A percentile compares a stretch with the other conserved stretches of the same genome.
Evolutionary conservation across 441 rosid species (phyloP).

Genomic region (Flueggea neowawraea): DNA sequence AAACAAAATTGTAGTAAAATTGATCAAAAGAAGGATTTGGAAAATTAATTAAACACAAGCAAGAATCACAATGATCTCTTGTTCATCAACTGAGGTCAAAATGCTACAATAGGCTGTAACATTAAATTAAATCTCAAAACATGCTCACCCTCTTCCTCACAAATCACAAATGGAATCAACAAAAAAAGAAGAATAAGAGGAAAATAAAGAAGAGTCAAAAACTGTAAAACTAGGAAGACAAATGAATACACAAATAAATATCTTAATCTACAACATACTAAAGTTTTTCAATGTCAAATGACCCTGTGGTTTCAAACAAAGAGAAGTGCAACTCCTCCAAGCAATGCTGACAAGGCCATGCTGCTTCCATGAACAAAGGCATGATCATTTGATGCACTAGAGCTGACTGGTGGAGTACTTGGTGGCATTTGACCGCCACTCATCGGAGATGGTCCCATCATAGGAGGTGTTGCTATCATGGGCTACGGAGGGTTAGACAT

Average conservation of each 20-base stretch:
- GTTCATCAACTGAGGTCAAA: slow-evolving; percentile 24
- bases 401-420: neutral
- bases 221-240: neutral
- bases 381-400: neutral
- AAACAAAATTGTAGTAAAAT: neutral
- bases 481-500: neutral
- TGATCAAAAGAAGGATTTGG: neutral
- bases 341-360: slow-evolving; percentile 19
- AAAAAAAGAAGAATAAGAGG: neutral
- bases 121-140: slow-evolving; percentile 13
- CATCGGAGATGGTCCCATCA: neutral
- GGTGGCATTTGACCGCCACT: neutral
- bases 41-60: slow-evolving; percentile 1
- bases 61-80: slow-evolving; percentile 23
- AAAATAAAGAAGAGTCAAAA: slow-evolving; percentile 1
- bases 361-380: slow-evolving; percentile 23
- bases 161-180: slow-evolving; percentile 29
- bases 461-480: neutral
- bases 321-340: slow-evolving; percentile 32
- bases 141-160: neutral
- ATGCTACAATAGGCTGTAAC: slow-evolving; percentile 19
- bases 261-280: slow-evolving; percentile 17
- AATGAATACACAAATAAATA: slow-evolving; percentile 30
- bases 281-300: neutral
- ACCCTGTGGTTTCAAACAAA: slow-evolving; percentile 18